Base-by-base conservation (phyloP, 495 filamentous ascomycete genomes). In the Aspergillus panamensis region DNA sequence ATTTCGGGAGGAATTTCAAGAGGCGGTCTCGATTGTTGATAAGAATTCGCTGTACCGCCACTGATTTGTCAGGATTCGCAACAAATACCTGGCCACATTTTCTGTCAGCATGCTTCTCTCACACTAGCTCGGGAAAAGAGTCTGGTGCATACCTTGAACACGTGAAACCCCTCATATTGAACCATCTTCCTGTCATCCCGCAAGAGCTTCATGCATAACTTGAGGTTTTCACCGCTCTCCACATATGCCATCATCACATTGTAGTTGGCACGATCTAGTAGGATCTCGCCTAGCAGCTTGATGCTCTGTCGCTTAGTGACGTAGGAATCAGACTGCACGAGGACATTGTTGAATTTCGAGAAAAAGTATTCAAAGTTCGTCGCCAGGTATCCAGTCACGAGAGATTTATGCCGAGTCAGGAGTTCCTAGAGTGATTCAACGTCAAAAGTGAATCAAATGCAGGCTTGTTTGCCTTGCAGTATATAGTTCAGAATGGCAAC, bases 301-400 rank as follows among this genome's bases (percentile, higher is more conserved):
- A 97, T 96, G 21, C 92, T 96, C 74, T 99, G 95, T 49, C 95
- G 84, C 74, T 99, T 97, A 37, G 95, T 97, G 42, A 99, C 95
- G 72, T 99, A 99, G 61, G 88, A 95, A 59, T 90, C 89, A 31
- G 92, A 97, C 62, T 92, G 87, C 9, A 97, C 82, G 1, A 99
- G 82, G n/a, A 88, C 80, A 19, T 73, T 80, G 73, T 99, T 96
- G 79, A 97, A 99, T 70, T 84, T 84, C 19, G 81, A 71, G 71
- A 99, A 97, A 76, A 99, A 99, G 29, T 90, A 72, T 39, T 89
- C 87, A 65, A 96, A 97, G 72, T 96, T 97, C 48, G 86, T 85
- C 30, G 81, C 76, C 20, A 99, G 81, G 67, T 95, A 99, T 35
- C 86, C 81, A 6, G 92, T 88, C 29, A 97, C 88, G 31, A 97